Evolutionary conservation across 2,329 filamentous ascomycete genomes (phyloP).

Genomic region (Xylaria digitata): DNA sequence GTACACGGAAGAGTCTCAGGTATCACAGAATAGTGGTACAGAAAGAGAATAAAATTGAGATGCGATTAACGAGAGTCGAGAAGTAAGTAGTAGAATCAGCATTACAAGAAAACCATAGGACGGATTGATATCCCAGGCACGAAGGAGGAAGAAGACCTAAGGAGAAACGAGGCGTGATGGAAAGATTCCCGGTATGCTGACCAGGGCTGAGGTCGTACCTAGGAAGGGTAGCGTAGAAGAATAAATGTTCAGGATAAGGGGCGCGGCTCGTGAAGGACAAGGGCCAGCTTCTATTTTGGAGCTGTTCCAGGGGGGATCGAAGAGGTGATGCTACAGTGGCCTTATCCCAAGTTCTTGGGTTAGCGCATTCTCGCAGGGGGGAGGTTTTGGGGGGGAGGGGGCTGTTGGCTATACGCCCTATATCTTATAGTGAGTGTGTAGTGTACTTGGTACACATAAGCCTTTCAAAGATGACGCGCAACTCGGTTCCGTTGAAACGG

Average conservation of each 20-base stretch:
- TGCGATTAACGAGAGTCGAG: slow-evolving; percentile 56
- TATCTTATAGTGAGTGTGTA: too few relatives aligned
- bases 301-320: slow-evolving; percentile 13
- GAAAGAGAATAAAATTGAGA: slow-evolving; percentile 41
- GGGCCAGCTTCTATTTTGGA: slow-evolving; percentile 35
- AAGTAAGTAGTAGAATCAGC: slow-evolving; percentile 51
- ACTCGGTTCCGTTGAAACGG: neutral
- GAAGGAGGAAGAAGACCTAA: slow-evolving; percentile 36
- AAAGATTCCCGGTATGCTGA: slow-evolving; percentile 17
- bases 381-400: neutral
- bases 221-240: slow-evolving; percentile 17
- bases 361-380: slow-evolving; percentile 28
- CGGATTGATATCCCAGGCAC: slow-evolving; percentile 37
- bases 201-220: slow-evolving; percentile 20
- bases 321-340: slow-evolving; percentile 51
- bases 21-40: slow-evolving; percentile 30
- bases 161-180: slow-evolving; percentile 31
- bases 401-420: too few relatives aligned
- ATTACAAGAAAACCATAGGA: slow-evolving; percentile 53
- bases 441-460: too few relatives aligned
- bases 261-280: slow-evolving; percentile 28
- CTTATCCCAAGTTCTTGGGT: slow-evolving; percentile 48
- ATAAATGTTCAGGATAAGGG: slow-evolving; percentile 28
- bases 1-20: slow-evolving; percentile 33
- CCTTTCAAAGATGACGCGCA: neutral